Conservation (phyloP, 192 early-diverging fungal genomes). For the Backusella parvicylindrica region DNA sequence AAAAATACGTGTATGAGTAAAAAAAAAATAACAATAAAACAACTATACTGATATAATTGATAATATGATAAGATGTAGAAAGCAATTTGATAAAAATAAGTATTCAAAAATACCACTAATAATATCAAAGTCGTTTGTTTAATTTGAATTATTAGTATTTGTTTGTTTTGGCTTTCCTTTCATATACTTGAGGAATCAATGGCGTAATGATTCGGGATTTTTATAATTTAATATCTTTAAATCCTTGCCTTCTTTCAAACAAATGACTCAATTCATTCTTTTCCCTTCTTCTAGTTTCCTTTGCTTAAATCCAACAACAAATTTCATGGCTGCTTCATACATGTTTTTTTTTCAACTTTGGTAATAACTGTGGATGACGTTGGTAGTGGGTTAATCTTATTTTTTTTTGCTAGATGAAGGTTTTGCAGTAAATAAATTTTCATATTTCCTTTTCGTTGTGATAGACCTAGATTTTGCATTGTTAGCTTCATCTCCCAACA, state of each 20-base stretch:
- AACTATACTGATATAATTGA: too few relatives aligned
- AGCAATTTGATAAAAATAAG: too few relatives aligned
- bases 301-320: background rate
- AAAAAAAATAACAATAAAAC: too few relatives aligned
- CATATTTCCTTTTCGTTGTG: background rate
- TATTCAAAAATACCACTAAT: too few relatives aligned
- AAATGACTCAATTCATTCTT: background rate
- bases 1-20: too few relatives aligned
- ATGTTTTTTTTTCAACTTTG: background rate
- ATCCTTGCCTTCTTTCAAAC: background rate
- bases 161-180: background rate
- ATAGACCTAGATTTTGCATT: background rate
- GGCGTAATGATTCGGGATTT: background rate
- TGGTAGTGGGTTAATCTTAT: background rate
- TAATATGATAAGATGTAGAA: too few relatives aligned
- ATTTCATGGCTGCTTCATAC: background rate
- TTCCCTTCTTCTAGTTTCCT: background rate
- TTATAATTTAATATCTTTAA: background rate
- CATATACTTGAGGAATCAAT: background rate
- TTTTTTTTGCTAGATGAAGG: background rate
- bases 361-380: background rate
- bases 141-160: background rate
- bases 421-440: background rate
- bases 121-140: too few relatives aligned
- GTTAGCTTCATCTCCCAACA: background rate